Base-by-base conservation (phyloP, 495 filamentous ascomycete species). In the Talaromyces wortmannii region DNA sequence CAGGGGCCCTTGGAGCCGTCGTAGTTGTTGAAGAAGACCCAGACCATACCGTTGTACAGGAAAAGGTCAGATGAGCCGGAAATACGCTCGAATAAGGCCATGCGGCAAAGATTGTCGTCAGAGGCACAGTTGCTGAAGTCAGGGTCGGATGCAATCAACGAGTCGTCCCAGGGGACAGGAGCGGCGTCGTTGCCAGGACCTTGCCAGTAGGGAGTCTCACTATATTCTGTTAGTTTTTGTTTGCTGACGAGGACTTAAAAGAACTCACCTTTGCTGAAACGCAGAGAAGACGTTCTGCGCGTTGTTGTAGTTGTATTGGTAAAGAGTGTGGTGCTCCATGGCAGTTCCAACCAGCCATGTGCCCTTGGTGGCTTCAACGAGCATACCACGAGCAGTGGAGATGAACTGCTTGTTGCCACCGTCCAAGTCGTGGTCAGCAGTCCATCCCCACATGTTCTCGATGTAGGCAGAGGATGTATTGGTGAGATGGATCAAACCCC, bases 391-490 rank as follows among this genome's bases (percentile, higher is more conserved):
- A 10, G 75, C 80, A 4, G 73, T 76, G 50, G 75, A 67, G 53
- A 83, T 79, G 45, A 62, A 71, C 17, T 77, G 73, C 0, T 55
- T 54, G 45, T 60, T 63, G 13, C 55, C 52, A 15, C 66, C 64
- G 51, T 82, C 77, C 0, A 82, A 70, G 31, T 71, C 67, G 59
- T 81, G 79, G 57, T 82, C 78, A 0, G 77, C 78, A 6, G 76
- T 79, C 81, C 79, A 83, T 50, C 74, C 76, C 79, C 81, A 83
- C 61, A 83, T 70, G 58, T 79, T 77, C 58, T 84, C 80, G 36
- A 84, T 67, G 53, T 83, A 85, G 7, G 66, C 73, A 3, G 75
- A 79, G 1, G 74, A 72, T 3, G 69, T 72, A 6, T 57, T 47
- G 1, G 71, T 74, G 4, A 85, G 58, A 48, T 84, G 79, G 4